Conservation (phyloP, 352 stramenopile species). For the Pseudoperonospora humuli region DNA sequence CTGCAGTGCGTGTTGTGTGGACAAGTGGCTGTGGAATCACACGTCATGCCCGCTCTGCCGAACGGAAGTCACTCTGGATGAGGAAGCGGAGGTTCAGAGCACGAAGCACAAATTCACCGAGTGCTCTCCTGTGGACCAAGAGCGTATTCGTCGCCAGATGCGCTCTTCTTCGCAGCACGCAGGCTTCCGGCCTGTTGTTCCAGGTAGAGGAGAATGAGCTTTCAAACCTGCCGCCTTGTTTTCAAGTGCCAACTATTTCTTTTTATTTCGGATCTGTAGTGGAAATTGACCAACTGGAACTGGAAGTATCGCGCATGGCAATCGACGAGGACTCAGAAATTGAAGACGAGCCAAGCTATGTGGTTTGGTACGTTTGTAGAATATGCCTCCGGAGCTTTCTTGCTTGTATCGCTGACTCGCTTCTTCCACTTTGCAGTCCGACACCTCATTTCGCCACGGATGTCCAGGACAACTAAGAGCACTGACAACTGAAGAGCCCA, state of each 20-base stretch:
- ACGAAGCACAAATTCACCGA: slow-evolving; percentile 75
- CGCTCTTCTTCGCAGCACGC: slow-evolving; percentile 57
- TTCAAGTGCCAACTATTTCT: neutral
- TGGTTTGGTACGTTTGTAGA: slow-evolving; percentile 24
- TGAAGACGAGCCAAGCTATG: slow-evolving; percentile 27
- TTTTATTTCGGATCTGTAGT: slow-evolving; percentile 15
- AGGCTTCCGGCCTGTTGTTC: slow-evolving; percentile 63
- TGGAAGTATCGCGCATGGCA: slow-evolving; percentile 23
- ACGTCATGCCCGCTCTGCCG: slow-evolving; percentile 79
- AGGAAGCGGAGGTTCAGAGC: slow-evolving; percentile 26
- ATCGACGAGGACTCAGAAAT: slow-evolving; percentile 26
- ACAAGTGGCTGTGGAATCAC: slow-evolving; percentile 84
- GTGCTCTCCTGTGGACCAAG: slow-evolving; percentile 59
- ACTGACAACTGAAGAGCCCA: slow-evolving; percentile 13
- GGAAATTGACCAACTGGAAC: slow-evolving; percentile 26
- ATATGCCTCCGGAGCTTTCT: neutral
- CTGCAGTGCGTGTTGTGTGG: slow-evolving; percentile 64
- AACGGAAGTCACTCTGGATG: slow-evolving; percentile 60
- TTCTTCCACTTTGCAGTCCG: slow-evolving; percentile 10
- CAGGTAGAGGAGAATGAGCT: slow-evolving; percentile 28
- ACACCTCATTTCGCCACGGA: slow-evolving; percentile 26
- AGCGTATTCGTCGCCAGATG: slow-evolving; percentile 67
- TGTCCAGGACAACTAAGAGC: slow-evolving; percentile 11
- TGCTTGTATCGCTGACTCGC: slow-evolving; percentile 1
- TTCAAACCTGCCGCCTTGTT: neutral